Conservation (phyloP, 805 yeast genomes). For the Priceomyces castillae region DNA sequence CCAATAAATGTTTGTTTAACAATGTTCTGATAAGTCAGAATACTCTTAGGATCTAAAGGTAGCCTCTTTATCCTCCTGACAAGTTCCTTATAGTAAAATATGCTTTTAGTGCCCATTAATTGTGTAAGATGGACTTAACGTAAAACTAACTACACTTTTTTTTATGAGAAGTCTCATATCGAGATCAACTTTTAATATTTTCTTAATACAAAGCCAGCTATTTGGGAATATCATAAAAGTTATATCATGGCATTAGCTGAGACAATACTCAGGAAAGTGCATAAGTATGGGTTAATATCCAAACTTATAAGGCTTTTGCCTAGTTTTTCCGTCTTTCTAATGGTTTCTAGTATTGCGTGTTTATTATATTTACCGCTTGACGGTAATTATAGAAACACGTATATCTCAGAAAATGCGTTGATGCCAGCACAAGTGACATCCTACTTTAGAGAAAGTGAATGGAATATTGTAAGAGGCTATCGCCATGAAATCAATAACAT, state of each 20-base stretch:
- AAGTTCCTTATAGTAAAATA: slow-evolving; percentile 19
- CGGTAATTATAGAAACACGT: slow-evolving; percentile 80
- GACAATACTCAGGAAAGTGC: slow-evolving; percentile 35
- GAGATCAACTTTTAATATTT: not conserved
- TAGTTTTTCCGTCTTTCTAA: slow-evolving; percentile 29
- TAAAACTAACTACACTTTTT: not conserved
- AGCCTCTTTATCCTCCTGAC: slow-evolving; percentile 25
- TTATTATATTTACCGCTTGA: slow-evolving; percentile 68
- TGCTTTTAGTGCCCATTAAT: not conserved
- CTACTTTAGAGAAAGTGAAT: slow-evolving; percentile 89
- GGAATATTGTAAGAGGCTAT: slow-evolving; percentile 88
- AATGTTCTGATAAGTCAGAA: slow-evolving; percentile 6
- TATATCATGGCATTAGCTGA: slow-evolving; percentile 44
- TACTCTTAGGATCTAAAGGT: slow-evolving; percentile 24
- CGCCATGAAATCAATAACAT: slow-evolving; percentile 54
- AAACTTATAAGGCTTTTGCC: slow-evolving; percentile 34
- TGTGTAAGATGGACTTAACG: not conserved
- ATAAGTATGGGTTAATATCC: slow-evolving; percentile 40
- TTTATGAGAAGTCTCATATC: not conserved
- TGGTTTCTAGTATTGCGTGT: slow-evolving; percentile 37
- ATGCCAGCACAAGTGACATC: slow-evolving; percentile 95
- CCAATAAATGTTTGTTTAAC: slow-evolving; percentile 12
- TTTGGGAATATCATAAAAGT: not conserved
- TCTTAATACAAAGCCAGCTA: not conserved
- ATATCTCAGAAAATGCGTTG: slow-evolving; percentile 92